Base-by-base conservation (phyloP, 2,329 filamentous ascomycete species). In the Fusarium foetens region DNA sequence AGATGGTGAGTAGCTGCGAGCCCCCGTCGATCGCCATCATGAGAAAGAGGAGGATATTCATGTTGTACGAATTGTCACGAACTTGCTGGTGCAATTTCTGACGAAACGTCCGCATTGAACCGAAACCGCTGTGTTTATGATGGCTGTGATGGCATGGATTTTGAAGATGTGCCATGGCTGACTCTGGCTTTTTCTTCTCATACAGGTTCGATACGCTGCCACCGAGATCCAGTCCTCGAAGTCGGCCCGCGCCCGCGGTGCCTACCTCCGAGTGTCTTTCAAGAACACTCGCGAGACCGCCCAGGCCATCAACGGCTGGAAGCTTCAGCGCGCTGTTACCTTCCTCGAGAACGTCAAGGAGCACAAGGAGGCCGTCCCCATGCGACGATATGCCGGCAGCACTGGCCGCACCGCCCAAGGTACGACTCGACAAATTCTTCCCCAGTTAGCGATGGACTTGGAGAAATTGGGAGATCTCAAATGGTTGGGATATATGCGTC, bases 241-340 rank as follows among this genome's bases (percentile, higher is more conserved):
- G 91, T 97, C 94, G 88, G 96, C 96, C 86, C 94, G 95, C 89
- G 93, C 95, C 84, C 95, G 96, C 87, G 96, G 97, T 87, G 94
- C 95, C 85, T 99, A 98, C 91, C 93, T 99, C 82, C 94, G 96
- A 85, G 95, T 98, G 81, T 97, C 94, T 81, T 99, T 98, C 94
- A 99, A 99, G 93, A 99, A 99, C 92, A 99, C 96, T 85, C 94
- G 96, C 84, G 97, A 99, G 90, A 98, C 95, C 79, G 96, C 97
- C 77, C 96, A 98, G 90, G 95, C 95, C 82, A 97, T 99, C 91
- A 98, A 96, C 88, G 95, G 95, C 87, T 97, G 94, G 94, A 98
- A 98, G 90, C 85, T 98, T 83, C 90, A 94, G 87, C 95, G 96
- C 83, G 96, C 96, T 82, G 88, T 98, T 80, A 91, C 92, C 84